A percentile compares a stretch with the other conserved stretches of the same genome.
These are phyloP conservation scores for Gossypium anomalum DNA, from an alignment of 345 rosid species.

Conservation along the genomic window DNA sequence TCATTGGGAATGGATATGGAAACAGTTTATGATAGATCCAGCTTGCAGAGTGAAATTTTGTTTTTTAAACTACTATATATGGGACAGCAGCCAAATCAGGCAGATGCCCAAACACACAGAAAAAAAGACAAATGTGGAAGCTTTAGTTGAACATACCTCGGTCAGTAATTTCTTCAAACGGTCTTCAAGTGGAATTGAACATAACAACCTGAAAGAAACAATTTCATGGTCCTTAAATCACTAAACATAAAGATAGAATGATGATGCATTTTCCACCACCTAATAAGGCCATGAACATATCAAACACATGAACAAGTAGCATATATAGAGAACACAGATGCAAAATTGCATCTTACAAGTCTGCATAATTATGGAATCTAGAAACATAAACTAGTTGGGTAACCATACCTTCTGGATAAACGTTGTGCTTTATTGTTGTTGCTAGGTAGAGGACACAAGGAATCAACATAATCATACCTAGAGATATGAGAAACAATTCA, in stretches of 20 bases:
- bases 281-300: not conserved
- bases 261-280: constrained; percentile 1
- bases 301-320: not conserved
- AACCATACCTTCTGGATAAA: constrained; percentile 48
- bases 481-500: constrained; percentile 21
- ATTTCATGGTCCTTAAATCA: not conserved
- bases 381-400: constrained; percentile 4
- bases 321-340: not conserved
- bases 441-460: constrained; percentile 58
- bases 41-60: not conserved
- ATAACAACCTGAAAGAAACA: constrained; percentile 56
- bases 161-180: constrained; percentile 61
- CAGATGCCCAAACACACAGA: not conserved
- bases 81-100: not conserved
- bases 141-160: constrained; percentile 50
- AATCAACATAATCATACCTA: constrained; percentile 62
- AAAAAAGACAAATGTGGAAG: not conserved
- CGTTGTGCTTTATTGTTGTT: constrained; percentile 34
- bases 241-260: not conserved
- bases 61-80: not conserved
- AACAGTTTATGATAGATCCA: not conserved
- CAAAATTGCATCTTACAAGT: not conserved
- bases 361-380: not conserved
- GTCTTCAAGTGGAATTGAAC: constrained; percentile 58
- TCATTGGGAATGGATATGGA: not conserved